A percentile compares a stretch with the other conserved stretches of the same genome.
Evolutionary conservation across 352 stramenopile species (phyloP).

Genomic region (Globisporangium polare): DNA sequence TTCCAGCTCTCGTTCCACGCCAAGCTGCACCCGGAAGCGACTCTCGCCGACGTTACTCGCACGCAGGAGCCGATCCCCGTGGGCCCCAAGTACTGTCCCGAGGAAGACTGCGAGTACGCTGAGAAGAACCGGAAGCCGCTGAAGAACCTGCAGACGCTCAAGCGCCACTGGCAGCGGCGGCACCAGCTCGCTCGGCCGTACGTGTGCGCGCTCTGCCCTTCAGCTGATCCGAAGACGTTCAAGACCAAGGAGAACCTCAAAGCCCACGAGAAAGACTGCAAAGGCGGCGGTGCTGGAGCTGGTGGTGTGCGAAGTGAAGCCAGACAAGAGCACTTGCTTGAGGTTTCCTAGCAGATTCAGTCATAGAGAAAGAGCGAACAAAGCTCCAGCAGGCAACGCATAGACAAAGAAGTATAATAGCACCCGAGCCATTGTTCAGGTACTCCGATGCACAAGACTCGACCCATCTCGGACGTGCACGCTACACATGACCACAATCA

Average conservation of each 20-base stretch:
- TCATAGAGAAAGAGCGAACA: neutral
- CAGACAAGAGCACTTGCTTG: neutral
- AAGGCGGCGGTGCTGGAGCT: conserved; percentile 1
- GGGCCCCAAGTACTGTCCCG: conserved; percentile 57
- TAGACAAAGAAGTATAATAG: neutral
- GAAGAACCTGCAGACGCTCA: conserved; percentile 65
- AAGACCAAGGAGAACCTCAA: conserved; percentile 73
- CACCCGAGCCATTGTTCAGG: too few relatives aligned
- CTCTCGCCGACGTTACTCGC: conserved; percentile 30
- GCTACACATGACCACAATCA: too few relatives aligned
- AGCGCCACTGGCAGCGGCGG: conserved; percentile 67
- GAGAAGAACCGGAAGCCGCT: conserved; percentile 40
- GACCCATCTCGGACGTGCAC: too few relatives aligned
- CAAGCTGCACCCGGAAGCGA: conserved; percentile 44
- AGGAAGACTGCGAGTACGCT: conserved; percentile 48
- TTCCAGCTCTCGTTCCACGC: conserved; percentile 70
- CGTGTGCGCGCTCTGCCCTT: conserved; percentile 37
- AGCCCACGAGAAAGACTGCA: conserved; percentile 62
- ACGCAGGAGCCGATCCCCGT: conserved; percentile 44
- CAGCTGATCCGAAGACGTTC: conserved; percentile 45
- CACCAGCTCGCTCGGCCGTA: conserved; percentile 56
- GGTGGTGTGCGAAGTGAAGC: neutral
- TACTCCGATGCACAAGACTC: too few relatives aligned
- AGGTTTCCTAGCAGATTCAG: neutral
- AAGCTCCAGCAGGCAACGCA: neutral